A percentile compares a stretch with the other conserved stretches of the same genome.
Evolutionary conservation across 2,329 filamentous ascomycete species (phyloP).

Genomic region (Colletotrichum abscissum): DNA sequence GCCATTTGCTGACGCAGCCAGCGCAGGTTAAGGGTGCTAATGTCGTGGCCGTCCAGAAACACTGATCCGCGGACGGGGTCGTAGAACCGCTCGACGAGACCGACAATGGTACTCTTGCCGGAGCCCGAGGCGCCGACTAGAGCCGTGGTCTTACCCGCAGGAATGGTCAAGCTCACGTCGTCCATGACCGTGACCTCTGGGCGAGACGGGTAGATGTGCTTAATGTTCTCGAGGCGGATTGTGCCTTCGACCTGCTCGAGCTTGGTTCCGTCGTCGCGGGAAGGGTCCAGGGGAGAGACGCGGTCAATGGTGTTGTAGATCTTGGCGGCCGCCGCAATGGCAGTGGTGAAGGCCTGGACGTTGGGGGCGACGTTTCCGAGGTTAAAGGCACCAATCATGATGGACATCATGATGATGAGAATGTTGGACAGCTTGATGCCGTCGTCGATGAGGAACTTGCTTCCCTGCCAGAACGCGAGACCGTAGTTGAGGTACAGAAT

Average conservation of each 20-base stretch:
- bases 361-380: slow-evolving; percentile 90
- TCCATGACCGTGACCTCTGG: slow-evolving; percentile 92
- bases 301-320: slow-evolving; percentile 96
- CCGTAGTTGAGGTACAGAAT: slow-evolving; percentile 90
- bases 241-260: slow-evolving; percentile 79
- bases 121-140: slow-evolving; percentile 94
- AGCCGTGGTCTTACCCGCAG: slow-evolving; percentile 91
- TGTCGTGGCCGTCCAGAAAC: slow-evolving; percentile 84
- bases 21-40: slow-evolving; percentile 83
- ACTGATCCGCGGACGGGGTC: slow-evolving; percentile 85
- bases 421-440: slow-evolving; percentile 76
- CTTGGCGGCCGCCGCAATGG: slow-evolving; percentile 86
- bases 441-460: slow-evolving; percentile 75
- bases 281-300: slow-evolving; percentile 83
- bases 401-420: slow-evolving; percentile 87
- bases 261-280: slow-evolving; percentile 75
- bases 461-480: slow-evolving; percentile 90
- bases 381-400: slow-evolving; percentile 94
- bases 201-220: slow-evolving; percentile 94
- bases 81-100: slow-evolving; percentile 94
- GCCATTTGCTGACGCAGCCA: slow-evolving; percentile 95
- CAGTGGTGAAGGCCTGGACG: slow-evolving; percentile 85
- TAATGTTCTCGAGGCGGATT: slow-evolving; percentile 84
- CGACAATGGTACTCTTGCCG: slow-evolving; percentile 94
- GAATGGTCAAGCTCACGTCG: slow-evolving; percentile 81